Base-by-base conservation (phyloP, 23 red algal species). In the Agarophyton chilense region DNA sequence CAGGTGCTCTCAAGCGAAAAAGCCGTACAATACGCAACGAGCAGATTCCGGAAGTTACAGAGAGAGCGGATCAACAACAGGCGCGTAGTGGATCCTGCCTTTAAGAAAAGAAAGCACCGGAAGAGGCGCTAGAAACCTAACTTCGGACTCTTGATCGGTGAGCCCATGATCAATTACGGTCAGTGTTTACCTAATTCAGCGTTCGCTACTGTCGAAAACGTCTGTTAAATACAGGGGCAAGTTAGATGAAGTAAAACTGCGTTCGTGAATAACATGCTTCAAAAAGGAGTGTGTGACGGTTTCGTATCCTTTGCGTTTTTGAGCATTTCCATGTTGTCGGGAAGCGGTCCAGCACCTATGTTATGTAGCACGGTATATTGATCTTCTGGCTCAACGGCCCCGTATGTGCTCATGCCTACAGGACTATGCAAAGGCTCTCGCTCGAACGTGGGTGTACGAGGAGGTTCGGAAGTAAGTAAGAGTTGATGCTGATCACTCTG, bases 41-140 rank as follows among this genome's bases (percentile, higher is more conserved):
- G 73, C 55, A 86, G 71, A 71, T 62, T 79, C 9, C 19, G 41
- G 22, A 49, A 71, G 71, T 51, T 82, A 44, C 54, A 68, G 68
- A 68, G 36, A 3, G 60, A 67, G 28, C 61, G 76, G 18, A 39
- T 31, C 17, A 46, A 13, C 11, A 91, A 81, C 16, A 63, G 53
- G 66, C 88, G 88, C 56, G 45, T 81, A 34, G 76, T 91, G 10
- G 88, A 91, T 75, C 88, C 88, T 39, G 88, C 88, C 17, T 75
- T 60, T 4, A 79, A 68, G 43, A 73, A 50, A 61, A 67, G 54
- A 45, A 52, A 52, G 49, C 77, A 50, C 10, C 11, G 77, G 50
- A 80, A 50, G 29, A 47, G 43, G 21, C 24, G 68, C 21, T 74
- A 65, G 60, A 18, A 65, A 2, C 5, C 32, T 31, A 65, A 14